phyloP scores from a whole-genome alignment of 2,329 filamentous ascomycete species.

The Talaromyces albobiverticillius region DNA sequence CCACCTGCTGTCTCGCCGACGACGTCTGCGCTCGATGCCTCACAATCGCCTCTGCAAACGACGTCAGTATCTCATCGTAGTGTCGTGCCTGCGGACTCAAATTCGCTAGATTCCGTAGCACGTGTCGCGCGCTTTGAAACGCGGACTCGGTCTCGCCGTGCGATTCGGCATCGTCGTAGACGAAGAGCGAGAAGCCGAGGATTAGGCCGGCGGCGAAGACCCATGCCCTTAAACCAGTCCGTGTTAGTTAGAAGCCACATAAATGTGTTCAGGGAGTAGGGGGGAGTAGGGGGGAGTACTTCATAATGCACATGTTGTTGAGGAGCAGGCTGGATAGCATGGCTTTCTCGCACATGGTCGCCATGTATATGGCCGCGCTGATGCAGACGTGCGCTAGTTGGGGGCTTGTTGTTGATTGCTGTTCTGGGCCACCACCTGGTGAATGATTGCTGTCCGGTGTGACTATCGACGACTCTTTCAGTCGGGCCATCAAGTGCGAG shows the following conservation, averaged over 20 bases:
- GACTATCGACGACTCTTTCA: slow-evolving; percentile 29
- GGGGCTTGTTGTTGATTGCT: slow-evolving; percentile 18
- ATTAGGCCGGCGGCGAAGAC: slow-evolving; percentile 58
- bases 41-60: slow-evolving; percentile 45
- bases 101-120: slow-evolving; percentile 48
- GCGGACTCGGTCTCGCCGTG: slow-evolving; percentile 47
- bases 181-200: slow-evolving; percentile 55
- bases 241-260: no score
- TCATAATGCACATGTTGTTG: slow-evolving; percentile 59
- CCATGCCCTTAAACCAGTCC: slow-evolving; percentile 42
- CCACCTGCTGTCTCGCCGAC: slow-evolving; percentile 9
- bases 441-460: slow-evolving; percentile 19
- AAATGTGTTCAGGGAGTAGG: neutral
- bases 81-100: slow-evolving; percentile 57
- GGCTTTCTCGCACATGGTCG: slow-evolving; percentile 54
- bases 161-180: slow-evolving; percentile 24
- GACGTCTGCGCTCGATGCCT: slow-evolving; percentile 36
- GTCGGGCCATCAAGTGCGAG: slow-evolving; percentile 38
- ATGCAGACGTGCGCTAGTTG: slow-evolving; percentile 53
- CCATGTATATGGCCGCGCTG: slow-evolving; percentile 55
- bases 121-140: slow-evolving; percentile 50
- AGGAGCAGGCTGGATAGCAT: slow-evolving; percentile 44
- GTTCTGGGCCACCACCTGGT: neutral
- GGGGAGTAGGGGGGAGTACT: slow-evolving; percentile 35
- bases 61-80: slow-evolving; percentile 55